Percentiles rank a stretch among this genome's conserved stretches.
These are phyloP conservation scores for Xerophyta viscosa DNA, from an alignment of 106 monocot species.

Conservation along the genomic window DNA sequence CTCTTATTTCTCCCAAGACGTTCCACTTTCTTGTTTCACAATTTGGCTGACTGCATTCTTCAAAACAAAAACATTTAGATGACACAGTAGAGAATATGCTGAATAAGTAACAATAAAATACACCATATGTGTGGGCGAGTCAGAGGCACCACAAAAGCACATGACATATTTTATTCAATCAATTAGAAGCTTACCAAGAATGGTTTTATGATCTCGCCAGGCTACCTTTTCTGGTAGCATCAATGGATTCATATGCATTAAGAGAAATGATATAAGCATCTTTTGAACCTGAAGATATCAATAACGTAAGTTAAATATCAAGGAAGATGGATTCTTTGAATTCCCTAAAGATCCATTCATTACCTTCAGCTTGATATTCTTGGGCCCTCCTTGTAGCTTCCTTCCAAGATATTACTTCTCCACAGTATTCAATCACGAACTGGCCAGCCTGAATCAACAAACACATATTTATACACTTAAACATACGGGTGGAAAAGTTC, in stretches of 20 bases:
- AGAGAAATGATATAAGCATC: constrained; percentile 92
- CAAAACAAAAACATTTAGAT: constrained; percentile 31
- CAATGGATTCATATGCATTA: constrained; percentile 76
- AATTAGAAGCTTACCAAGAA: constrained; percentile 60
- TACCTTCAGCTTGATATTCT: constrained; percentile 81
- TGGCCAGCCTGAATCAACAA: constrained; percentile 61
- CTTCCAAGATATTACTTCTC: constrained; percentile 93
- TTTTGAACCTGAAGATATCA: constrained; percentile 46
- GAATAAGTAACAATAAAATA: too few species aligned
- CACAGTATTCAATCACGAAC: constrained; percentile 96
- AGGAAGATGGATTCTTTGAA: too few species aligned
- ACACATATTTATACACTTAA: not conserved
- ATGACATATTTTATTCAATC: constrained; percentile 1
- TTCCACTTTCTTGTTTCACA: constrained; percentile 99
- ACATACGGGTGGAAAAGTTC: too few species aligned
- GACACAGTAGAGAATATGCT: constrained; percentile 1
- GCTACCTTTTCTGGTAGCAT: constrained; percentile 90
- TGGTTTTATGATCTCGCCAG: constrained; percentile 93
- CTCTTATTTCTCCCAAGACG: constrained; percentile 80
- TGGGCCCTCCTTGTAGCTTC: constrained; percentile 73
- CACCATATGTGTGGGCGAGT: too few species aligned
- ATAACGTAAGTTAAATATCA: not conserved
- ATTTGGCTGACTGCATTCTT: constrained; percentile 80
- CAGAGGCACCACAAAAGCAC: not conserved
- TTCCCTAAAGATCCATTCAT: not conserved